Evolutionary conservation across 768 basidiomycete species (phyloP).

Genomic region (Collybia nuda): DNA sequence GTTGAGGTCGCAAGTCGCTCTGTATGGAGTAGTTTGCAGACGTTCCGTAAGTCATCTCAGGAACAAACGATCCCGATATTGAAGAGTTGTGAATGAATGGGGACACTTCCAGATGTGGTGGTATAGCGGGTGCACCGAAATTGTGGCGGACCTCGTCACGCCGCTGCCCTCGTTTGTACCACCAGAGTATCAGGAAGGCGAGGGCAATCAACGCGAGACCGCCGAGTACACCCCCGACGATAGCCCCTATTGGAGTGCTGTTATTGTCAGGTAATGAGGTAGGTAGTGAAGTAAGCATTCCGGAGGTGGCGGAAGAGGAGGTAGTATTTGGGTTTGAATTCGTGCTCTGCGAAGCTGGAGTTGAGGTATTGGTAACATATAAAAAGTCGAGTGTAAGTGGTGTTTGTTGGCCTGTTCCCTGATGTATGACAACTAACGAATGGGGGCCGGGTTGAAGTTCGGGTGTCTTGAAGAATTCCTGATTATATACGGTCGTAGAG

Average conservation of each 20-base stretch:
- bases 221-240: conserved; percentile 17
- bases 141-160: too few species aligned
- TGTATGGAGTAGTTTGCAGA: too few species aligned
- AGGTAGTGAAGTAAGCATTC: not conserved
- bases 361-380: conserved; percentile 16
- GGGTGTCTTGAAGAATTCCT: conserved; percentile 11
- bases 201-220: conserved; percentile 6
- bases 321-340: not conserved
- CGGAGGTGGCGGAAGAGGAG: conserved; percentile 6
- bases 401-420: conserved; percentile 12
- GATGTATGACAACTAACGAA: conserved; percentile 10
- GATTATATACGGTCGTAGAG: conserved; percentile 8
- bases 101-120: too few species aligned
- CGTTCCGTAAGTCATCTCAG: too few species aligned
- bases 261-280: not conserved
- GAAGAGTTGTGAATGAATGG: too few species aligned
- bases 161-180: not conserved
- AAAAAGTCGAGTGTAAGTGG: conserved; percentile 24
- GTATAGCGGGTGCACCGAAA: too few species aligned
- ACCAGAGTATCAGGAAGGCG: not conserved
- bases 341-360: not conserved
- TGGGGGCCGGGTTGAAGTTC: conserved; percentile 10
- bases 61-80: too few species aligned
- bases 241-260: conserved; percentile 11
- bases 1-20: too few species aligned